Percentiles rank a stretch among this genome's conserved stretches.
Conservation (phyloP, 495 filamentous ascomycete species). For the Lepidopterella palustris region DNA sequence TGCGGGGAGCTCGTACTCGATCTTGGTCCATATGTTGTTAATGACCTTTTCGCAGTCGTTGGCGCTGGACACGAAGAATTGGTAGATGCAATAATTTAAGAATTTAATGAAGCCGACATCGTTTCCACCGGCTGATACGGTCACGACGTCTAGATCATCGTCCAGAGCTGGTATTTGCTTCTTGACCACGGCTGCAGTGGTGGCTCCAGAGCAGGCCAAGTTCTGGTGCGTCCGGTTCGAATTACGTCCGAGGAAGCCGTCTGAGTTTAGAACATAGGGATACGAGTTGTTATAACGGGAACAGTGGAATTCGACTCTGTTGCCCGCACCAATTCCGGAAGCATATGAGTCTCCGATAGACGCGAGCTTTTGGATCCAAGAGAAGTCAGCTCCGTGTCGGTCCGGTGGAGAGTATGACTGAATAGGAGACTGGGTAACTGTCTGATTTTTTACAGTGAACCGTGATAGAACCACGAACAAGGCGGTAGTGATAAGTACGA, state of each 20-base stretch:
- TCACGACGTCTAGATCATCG: slow-evolving; percentile 15
- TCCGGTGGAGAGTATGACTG: neutral
- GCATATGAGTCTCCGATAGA: slow-evolving; percentile 25
- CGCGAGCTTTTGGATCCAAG: slow-evolving; percentile 19
- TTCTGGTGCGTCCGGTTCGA: slow-evolving; percentile 11
- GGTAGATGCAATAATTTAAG: slow-evolving; percentile 23
- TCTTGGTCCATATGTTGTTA: neutral
- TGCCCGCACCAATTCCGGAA: slow-evolving; percentile 20
- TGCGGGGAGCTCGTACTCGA: slow-evolving; percentile 10
- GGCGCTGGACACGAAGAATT: slow-evolving; percentile 16
- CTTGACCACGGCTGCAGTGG: slow-evolving; percentile 4
- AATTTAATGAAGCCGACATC: slow-evolving; percentile 21
- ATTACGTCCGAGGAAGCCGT: slow-evolving; percentile 5
- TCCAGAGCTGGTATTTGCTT: slow-evolving; percentile 12
- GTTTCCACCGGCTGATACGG: slow-evolving; percentile 23
- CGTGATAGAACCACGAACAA: too few species aligned
- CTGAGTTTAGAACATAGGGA: slow-evolving; percentile 13
- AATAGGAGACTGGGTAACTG: too few species aligned
- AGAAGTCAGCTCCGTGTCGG: neutral
- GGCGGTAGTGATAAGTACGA: too few species aligned
- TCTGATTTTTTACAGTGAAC: too few species aligned
- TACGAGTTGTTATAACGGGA: slow-evolving; percentile 17
- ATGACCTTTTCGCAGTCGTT: slow-evolving; percentile 14
- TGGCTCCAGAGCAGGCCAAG: slow-evolving; percentile 22
- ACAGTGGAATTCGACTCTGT: slow-evolving; percentile 17